Conservation (phyloP, 768 basidiomycete species). For the Lactarius trivialis region DNA sequence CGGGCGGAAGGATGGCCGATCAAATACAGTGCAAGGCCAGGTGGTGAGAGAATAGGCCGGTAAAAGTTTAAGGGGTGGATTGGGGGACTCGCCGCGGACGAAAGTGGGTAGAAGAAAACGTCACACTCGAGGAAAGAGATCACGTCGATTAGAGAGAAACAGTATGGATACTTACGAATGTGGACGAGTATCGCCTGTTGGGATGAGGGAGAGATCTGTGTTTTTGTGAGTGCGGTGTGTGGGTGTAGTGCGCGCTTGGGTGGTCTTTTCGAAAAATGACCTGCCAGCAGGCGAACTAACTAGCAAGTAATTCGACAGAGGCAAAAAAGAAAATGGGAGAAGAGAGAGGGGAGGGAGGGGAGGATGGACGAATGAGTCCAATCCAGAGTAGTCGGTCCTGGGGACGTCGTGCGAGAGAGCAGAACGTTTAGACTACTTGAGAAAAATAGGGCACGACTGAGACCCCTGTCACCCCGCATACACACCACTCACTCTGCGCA, state of each 20-base stretch:
- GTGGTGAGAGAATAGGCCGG: neutral
- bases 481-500: neutral
- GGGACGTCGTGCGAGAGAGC: conserved; percentile 18
- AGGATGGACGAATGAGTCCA: conserved; percentile 23
- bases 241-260: conserved; percentile 18
- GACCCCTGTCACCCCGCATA: conserved; percentile 1
- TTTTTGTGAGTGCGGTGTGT: conserved; percentile 16
- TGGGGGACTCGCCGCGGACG: neutral
- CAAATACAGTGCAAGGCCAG: neutral
- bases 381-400: conserved; percentile 23
- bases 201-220: conserved; percentile 17
- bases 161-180: conserved; percentile 19
- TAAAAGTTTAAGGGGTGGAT: neutral
- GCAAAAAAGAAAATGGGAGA: conserved; percentile 11
- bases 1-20: neutral
- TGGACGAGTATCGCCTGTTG: conserved; percentile 19
- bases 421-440: neutral
- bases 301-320: conserved; percentile 23
- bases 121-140: neutral
- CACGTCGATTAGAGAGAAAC: neutral
- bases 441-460: neutral
- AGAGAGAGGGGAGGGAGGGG: neutral
- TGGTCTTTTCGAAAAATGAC: conserved; percentile 26
- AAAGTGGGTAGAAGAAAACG: neutral
- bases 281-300: conserved; percentile 27